A percentile compares a stretch with the other conserved stretches of the same genome.
phyloP scores from a whole-genome alignment of 2,329 filamentous ascomycete species.

The Nemania sp. region DNA sequence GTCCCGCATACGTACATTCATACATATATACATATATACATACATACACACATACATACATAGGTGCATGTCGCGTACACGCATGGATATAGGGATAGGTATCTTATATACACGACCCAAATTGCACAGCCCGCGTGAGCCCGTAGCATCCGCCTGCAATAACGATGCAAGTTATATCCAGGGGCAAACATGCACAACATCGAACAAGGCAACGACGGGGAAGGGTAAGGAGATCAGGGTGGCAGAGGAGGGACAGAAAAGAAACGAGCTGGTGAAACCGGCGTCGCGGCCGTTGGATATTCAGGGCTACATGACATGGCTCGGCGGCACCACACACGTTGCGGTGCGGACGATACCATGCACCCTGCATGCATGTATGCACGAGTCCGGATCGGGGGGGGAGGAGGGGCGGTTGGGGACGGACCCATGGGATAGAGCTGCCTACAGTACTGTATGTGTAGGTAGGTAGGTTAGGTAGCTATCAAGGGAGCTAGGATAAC shows the following conservation, averaged over 20 bases:
- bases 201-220: slow-evolving; percentile 7
- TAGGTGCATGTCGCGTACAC: too few relatives aligned
- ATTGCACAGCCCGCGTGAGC: slow-evolving; percentile 1
- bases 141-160: slow-evolving; percentile 19
- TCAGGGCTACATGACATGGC: background rate
- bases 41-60: background rate
- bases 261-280: background rate
- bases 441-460: too few relatives aligned
- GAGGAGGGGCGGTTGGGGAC: slow-evolving; percentile 10
- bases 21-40: background rate
- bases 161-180: background rate
- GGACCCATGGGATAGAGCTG: background rate
- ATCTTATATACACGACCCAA: background rate
- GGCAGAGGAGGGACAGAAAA: background rate
- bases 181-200: slow-evolving; percentile 22
- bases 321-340: background rate
- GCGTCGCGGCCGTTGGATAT: slow-evolving; percentile 8
- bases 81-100: background rate
- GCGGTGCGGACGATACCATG: background rate
- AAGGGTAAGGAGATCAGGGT: too few relatives aligned
- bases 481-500: too few relatives aligned
- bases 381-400: slow-evolving; percentile 26
- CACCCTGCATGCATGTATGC: slow-evolving; percentile 16
- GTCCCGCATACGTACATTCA: background rate
- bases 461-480: too few relatives aligned